Evolutionary conservation across 2,329 filamentous ascomycete genomes (phyloP), one percentile per base, ranked within the genome.

Genomic region (Botrytis sinoallii): DNA sequence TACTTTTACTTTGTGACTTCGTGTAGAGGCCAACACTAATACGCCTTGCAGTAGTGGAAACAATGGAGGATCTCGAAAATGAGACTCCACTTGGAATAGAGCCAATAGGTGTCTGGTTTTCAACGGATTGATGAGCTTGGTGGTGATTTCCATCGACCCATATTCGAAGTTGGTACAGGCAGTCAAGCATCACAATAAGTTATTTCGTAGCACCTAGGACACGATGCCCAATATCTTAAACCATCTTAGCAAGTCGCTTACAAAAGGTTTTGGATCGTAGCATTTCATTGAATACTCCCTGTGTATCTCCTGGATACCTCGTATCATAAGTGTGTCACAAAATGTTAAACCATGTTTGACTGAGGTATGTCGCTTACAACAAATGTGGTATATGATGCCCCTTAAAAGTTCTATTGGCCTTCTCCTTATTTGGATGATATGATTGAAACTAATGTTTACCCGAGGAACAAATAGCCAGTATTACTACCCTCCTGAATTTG

Each of bases 21-120:
- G 5, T 14, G 1, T 66, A n/a, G 29, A 32, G 20, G 14, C 35
- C 29, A 42, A 32, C 25, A 6, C 48, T 68, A 38, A 68, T 10
- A 48, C 6, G 4, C 14, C 20, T 18, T 35, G 40, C 35, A 72
- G 71, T 81, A 46, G 67, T 74, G 35, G 78, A 80, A 38, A 74
- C 80, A 35, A 57, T 81, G 38, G 79, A 79, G 61, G 78, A 79
- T 38, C 72, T 72, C 4, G 80, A 81, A 60, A 72, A 74, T 55
- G 79, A 80, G 44, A 75, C 76, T 44, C 78, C 79, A 20, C 42
- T 79, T 42, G 77, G 76, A 22, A 71, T 81, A 35, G 63, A 72
- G 12, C 71, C 71, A 29, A 69, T 68, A 42, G 71, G 71, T 46
- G 63, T 72, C 25, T 72, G 48, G 52, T 59, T 48, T 12, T 72